phyloP scores from a whole-genome alignment of 169 alveolate genomes.

The Cryptosporidium xiaoi region DNA sequence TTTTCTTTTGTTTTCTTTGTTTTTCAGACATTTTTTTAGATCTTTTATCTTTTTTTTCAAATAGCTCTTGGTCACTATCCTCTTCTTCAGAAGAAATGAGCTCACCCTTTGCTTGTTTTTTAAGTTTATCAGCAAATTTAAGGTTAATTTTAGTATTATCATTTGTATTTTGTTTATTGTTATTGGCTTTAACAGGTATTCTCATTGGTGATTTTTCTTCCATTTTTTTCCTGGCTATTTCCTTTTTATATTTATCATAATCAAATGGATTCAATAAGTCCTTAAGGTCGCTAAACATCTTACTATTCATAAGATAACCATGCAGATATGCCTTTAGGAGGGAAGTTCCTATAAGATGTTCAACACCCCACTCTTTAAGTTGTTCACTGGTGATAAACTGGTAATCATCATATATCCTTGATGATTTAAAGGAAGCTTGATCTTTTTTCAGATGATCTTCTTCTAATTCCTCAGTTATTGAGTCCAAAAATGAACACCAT shows the following conservation, averaged over 20 bases:
- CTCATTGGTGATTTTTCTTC: slow-evolving; percentile 87
- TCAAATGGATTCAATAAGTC: slow-evolving; percentile 86
- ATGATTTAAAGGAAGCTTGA: slow-evolving; percentile 75
- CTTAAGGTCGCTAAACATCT: slow-evolving; percentile 87
- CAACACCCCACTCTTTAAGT: slow-evolving; percentile 91
- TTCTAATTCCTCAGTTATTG: slow-evolving; percentile 96
- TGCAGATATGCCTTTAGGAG: slow-evolving; percentile 94
- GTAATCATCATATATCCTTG: slow-evolving; percentile 91
- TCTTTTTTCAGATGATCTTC: slow-evolving; percentile 80
- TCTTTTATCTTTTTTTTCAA: background rate
- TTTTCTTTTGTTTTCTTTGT: slow-evolving; percentile 49
- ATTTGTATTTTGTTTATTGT: background rate
- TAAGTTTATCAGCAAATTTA: slow-evolving; percentile 59
- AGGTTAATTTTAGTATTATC: slow-evolving; percentile 77
- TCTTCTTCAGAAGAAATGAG: slow-evolving; percentile 31
- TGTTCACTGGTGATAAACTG: slow-evolving; percentile 93
- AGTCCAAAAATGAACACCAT: slow-evolving; percentile 97
- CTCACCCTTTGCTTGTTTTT: slow-evolving; percentile 64
- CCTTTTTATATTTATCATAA: slow-evolving; percentile 83
- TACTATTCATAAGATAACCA: slow-evolving; percentile 92
- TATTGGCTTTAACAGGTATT: slow-evolving; percentile 77
- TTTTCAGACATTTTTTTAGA: slow-evolving; percentile 11
- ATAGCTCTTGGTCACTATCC: slow-evolving; percentile 5
- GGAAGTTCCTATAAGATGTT: slow-evolving; percentile 93
- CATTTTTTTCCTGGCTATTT: slow-evolving; percentile 82